phyloP scores from a whole-genome alignment of 1,284 basidiomycete genomes.

The Melampsora americana region DNA sequence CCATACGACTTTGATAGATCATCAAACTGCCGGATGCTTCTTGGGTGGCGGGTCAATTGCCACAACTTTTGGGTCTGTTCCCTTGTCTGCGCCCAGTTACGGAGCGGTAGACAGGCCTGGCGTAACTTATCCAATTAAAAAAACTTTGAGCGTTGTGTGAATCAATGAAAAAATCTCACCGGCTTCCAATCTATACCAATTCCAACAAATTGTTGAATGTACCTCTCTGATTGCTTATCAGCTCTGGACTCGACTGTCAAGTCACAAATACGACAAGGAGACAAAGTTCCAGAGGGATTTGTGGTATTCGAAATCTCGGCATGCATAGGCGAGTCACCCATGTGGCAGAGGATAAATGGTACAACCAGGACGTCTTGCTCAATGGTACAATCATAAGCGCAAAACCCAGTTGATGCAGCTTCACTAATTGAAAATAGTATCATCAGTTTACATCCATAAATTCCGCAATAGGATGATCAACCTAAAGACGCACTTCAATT shows the following conservation, averaged over 20 bases:
- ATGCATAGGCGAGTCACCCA: not conserved
- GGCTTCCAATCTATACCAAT: not conserved
- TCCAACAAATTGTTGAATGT: not conserved
- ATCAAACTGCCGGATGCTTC: not conserved
- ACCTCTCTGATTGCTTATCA: not conserved
- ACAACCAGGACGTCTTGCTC: not conserved
- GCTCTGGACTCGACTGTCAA: too few relatives aligned
- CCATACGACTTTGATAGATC: not conserved
- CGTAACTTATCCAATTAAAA: not conserved
- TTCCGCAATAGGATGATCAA: too few relatives aligned
- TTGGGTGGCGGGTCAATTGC: too few relatives aligned
- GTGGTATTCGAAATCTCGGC: not conserved
- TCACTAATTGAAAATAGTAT: too few relatives aligned
- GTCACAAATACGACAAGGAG: too few relatives aligned
- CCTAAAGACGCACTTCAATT: slow-evolving; percentile 1
- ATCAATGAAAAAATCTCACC: not conserved
- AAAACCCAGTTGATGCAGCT: too few relatives aligned
- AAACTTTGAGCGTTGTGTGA: not conserved
- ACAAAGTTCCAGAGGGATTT: too few relatives aligned
- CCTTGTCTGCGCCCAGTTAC: not conserved
- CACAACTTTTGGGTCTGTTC: not conserved
- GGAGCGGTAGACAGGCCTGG: not conserved
- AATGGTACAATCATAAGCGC: not conserved
- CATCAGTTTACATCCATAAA: too few relatives aligned
- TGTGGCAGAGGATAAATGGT: not conserved